A percentile compares a stretch with the other conserved stretches of the same genome.
Evolutionary conservation across 768 basidiomycete species (phyloP).

Genomic region (Nidularia sp.): DNA sequence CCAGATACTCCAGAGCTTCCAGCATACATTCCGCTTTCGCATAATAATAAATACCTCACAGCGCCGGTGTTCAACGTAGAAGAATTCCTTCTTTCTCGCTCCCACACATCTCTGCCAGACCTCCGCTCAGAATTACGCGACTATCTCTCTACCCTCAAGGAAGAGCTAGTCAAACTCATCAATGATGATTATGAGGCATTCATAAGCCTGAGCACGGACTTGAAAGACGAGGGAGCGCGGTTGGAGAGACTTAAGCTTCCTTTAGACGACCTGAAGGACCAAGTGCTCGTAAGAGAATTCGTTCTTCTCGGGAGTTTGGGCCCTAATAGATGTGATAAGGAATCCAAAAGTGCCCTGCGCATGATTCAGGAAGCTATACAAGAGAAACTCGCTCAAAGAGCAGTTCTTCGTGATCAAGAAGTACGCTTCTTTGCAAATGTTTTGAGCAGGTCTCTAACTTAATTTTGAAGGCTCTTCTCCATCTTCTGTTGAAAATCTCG

Average conservation of each 20-base stretch:
- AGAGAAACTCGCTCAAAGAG: constrained; percentile 70
- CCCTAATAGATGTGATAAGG: constrained; percentile 26
- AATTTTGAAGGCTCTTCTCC: constrained; percentile 56
- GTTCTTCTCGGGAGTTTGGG: background rate
- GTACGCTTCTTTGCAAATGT: constrained; percentile 27
- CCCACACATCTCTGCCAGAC: constrained; percentile 83
- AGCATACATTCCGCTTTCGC: constrained; percentile 69
- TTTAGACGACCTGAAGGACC: constrained; percentile 52
- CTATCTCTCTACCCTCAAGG: constrained; percentile 80
- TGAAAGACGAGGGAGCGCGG: constrained; percentile 79
- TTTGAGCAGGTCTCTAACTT: too few species aligned
- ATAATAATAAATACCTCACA: constrained; percentile 70
- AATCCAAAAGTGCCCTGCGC: constrained; percentile 60
- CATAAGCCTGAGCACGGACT: constrained; percentile 90
- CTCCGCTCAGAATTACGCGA: constrained; percentile 83
- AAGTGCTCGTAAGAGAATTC: constrained; percentile 58
- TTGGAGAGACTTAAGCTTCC: constrained; percentile 68
- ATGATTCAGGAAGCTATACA: constrained; percentile 71
- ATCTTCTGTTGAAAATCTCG: constrained; percentile 87
- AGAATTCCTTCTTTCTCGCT: constrained; percentile 81
- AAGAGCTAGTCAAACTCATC: constrained; percentile 92
- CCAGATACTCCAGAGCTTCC: constrained; percentile 46
- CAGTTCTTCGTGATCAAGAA: constrained; percentile 83
- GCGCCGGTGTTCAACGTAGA: constrained; percentile 76
- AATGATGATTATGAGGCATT: constrained; percentile 99